phyloP scores from a whole-genome alignment of 495 filamentous ascomycete genomes.

The Penicillium macrosclerotiorum region DNA sequence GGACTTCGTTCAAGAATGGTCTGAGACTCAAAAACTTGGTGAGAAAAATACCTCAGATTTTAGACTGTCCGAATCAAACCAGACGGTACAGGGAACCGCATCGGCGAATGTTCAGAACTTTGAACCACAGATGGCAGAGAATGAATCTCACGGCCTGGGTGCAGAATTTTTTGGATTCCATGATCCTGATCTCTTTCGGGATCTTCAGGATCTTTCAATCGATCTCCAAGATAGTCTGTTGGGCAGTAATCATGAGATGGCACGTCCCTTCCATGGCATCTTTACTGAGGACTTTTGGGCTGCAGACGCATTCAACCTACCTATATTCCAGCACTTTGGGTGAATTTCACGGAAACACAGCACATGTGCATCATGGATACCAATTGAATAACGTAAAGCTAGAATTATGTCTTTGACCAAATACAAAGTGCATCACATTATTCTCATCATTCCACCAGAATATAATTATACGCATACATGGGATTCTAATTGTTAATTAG shows the following conservation, averaged over 20 bases:
- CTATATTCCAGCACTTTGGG: neutral
- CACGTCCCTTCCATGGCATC: slow-evolving; percentile 1
- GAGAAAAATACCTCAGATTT: too few relatives aligned
- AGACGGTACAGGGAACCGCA: too few relatives aligned
- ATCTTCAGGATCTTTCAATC: slow-evolving; percentile 1
- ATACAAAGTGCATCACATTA: too few relatives aligned
- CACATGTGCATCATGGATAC: too few relatives aligned
- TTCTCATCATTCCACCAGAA: too few relatives aligned
- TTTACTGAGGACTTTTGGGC: slow-evolving; percentile 20
- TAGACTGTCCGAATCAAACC: too few relatives aligned
- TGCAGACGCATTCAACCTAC: slow-evolving; percentile 1
- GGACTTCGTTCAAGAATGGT: slow-evolving; percentile 22
- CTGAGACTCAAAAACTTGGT: neutral
- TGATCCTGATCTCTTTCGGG: slow-evolving; percentile 1
- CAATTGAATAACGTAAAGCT: too few relatives aligned
- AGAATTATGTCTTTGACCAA: too few relatives aligned
- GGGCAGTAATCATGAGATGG: neutral
- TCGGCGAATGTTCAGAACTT: neutral
- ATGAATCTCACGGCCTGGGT: too few relatives aligned
- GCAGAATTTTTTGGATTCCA: neutral
- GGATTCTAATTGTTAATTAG: too few relatives aligned
- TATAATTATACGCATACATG: too few relatives aligned
- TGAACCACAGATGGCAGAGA: neutral
- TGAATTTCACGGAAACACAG: neutral
- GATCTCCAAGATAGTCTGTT: neutral